These are phyloP conservation scores for Scytalidium sp. DNA, from an alignment of 2,329 filamentous ascomycete species.

Conservation along the genomic window DNA sequence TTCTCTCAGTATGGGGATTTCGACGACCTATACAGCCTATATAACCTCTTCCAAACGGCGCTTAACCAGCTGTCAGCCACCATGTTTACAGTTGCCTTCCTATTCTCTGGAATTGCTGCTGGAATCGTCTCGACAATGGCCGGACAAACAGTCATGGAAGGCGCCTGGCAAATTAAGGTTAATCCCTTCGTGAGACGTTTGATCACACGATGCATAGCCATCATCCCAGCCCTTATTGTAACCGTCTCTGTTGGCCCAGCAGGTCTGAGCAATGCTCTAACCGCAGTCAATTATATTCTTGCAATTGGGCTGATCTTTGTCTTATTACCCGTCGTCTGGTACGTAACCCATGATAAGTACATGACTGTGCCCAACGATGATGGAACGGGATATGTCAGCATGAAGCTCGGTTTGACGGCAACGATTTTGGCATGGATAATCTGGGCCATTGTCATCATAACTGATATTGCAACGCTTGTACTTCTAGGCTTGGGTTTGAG, in stretches of 20 bases:
- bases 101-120: too few relatives aligned
- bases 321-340: conserved; percentile 27
- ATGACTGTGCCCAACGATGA: conserved; percentile 22
- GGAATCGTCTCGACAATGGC: too few relatives aligned
- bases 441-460: conserved; percentile 20
- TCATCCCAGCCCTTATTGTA: conserved; percentile 28
- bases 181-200: conserved; percentile 26
- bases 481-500: conserved; percentile 6
- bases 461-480: conserved; percentile 22
- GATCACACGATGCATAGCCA: conserved; percentile 26
- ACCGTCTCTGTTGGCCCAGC: conserved; percentile 26
- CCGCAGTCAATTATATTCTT: conserved; percentile 26
- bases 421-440: conserved; percentile 16
- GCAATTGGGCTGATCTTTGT: conserved; percentile 27
- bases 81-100: too few relatives aligned
- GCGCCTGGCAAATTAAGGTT: conserved; percentile 24
- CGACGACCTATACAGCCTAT: too few relatives aligned
- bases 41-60: too few relatives aligned
- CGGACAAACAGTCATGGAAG: conserved; percentile 23
- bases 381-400: conserved; percentile 9
- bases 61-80: too few relatives aligned
- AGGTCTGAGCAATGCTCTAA: conserved; percentile 24
- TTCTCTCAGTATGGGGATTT: conserved; percentile 45
- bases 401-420: conserved; percentile 15
- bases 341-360: conserved; percentile 23